Evolutionary conservation across 23 red algal genomes (phyloP).

Genomic region (Cyanidioschyzon merolae): DNA sequence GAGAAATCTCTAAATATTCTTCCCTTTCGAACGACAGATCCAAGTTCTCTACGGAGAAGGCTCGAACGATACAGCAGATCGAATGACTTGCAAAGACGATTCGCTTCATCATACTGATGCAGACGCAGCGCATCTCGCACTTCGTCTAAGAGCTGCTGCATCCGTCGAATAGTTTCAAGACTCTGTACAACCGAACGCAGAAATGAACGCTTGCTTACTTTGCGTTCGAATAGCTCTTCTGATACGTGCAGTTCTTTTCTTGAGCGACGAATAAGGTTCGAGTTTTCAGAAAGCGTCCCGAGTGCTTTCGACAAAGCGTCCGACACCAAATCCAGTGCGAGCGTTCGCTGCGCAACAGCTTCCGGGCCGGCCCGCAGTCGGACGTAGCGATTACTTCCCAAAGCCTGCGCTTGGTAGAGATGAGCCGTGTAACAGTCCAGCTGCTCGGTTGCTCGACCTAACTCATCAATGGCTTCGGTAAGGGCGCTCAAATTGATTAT

Average conservation of each 20-base stretch:
- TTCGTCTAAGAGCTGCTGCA: background rate
- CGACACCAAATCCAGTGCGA: no score
- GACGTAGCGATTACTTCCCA: no score
- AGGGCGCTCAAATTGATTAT: background rate
- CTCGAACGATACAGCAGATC: background rate
- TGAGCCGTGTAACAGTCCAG: no score
- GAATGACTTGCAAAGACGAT: background rate
- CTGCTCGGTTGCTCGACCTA: background rate
- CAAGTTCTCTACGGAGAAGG: background rate
- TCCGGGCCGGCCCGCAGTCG: no score
- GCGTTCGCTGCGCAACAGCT: no score
- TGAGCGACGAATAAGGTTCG: background rate
- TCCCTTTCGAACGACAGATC: background rate
- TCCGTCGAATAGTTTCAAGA: background rate
- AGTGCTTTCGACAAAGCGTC: background rate
- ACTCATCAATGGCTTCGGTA: background rate
- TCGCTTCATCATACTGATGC: background rate
- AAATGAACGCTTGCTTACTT: background rate
- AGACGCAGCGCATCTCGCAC: background rate
- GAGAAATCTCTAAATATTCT: background rate
- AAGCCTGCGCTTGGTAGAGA: no score
- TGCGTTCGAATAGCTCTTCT: background rate
- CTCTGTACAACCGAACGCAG: background rate
- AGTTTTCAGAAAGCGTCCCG: background rate
- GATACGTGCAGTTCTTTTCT: background rate